Percentiles rank a stretch among this genome's conserved stretches.
phyloP scores from a whole-genome alignment of 176 grass and related monocot genomes.

The Guadua angustifolia region DNA sequence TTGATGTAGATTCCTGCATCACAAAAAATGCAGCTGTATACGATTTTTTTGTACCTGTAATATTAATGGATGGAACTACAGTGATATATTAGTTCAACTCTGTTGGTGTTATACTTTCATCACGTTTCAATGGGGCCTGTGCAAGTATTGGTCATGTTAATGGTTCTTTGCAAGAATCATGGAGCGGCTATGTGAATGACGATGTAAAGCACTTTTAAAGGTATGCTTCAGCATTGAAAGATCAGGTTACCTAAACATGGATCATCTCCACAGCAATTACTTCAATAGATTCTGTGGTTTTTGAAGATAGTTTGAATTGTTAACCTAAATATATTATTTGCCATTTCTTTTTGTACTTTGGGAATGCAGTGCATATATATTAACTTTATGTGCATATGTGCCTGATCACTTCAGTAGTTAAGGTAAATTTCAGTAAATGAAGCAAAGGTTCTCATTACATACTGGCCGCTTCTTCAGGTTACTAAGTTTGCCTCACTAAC shows the following conservation, averaged over 20 bases:
- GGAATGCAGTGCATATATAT: no score
- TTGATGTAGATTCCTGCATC: conserved; percentile 30
- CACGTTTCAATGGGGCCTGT: neutral
- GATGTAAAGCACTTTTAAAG: no score
- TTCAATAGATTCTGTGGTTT: no score
- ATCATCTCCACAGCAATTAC: no score
- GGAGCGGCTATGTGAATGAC: no score
- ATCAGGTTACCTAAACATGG: no score
- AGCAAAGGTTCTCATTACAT: conserved; percentile 27
- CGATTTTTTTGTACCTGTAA: conserved; percentile 23
- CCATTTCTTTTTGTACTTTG: no score
- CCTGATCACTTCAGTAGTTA: conserved; percentile 11
- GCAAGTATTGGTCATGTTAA: neutral
- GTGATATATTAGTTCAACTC: neutral
- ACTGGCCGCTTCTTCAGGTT: conserved; percentile 58
- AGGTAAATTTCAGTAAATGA: conserved; percentile 30
- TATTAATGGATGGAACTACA: conserved; percentile 15
- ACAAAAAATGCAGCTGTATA: conserved; percentile 27
- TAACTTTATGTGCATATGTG: no score
- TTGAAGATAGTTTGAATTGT: no score
- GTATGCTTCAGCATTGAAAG: no score
- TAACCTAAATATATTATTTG: no score
- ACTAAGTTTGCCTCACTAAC: conserved; percentile 85
- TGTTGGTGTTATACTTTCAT: neutral
- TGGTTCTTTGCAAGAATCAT: no score